A percentile compares a stretch with the other conserved stretches of the same genome.
These are phyloP conservation scores for Anthracocystis walkeri DNA, from an alignment of 1,284 basidiomycete genomes.

Conservation along the genomic window DNA sequence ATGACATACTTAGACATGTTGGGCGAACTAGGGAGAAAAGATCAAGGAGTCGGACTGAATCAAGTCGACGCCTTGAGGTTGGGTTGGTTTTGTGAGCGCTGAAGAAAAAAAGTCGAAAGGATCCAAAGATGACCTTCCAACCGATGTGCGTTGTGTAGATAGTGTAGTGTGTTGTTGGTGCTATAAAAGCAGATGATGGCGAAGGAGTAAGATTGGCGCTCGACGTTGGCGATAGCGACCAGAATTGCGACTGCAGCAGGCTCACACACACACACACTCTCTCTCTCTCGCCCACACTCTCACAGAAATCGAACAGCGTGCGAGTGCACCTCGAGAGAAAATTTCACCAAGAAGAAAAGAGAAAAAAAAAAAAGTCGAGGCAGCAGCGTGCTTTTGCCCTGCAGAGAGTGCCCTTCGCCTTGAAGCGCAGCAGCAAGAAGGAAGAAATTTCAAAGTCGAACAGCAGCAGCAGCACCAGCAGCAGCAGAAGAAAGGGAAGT, in stretches of 20 bases:
- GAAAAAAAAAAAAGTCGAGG: slow-evolving; percentile 4
- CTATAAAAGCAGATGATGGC: slow-evolving; percentile 51
- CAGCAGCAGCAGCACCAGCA: too few species aligned
- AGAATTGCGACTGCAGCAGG: background rate
- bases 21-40: slow-evolving; percentile 29
- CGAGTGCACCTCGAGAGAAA: slow-evolving; percentile 5
- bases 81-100: slow-evolving; percentile 29
- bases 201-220: slow-evolving; percentile 21
- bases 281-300: background rate
- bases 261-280: slow-evolving; percentile 4
- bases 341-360: slow-evolving; percentile 5
- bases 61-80: slow-evolving; percentile 56
- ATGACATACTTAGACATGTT: slow-evolving; percentile 63
- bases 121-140: slow-evolving; percentile 33
- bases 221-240: slow-evolving; percentile 29
- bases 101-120: slow-evolving; percentile 46
- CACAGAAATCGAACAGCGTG: slow-evolving; percentile 5
- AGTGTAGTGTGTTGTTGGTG: slow-evolving; percentile 22
- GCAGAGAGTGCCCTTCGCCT: background rate
- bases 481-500: slow-evolving; percentile 5
- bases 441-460: slow-evolving; percentile 8
- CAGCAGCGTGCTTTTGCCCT: slow-evolving; percentile 1
- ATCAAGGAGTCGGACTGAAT: slow-evolving; percentile 58
- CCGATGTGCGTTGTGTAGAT: slow-evolving; percentile 13
- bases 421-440: background rate